Evolutionary conservation across 441 rosid species (phyloP).

Genomic region (Croton laevigatus): DNA sequence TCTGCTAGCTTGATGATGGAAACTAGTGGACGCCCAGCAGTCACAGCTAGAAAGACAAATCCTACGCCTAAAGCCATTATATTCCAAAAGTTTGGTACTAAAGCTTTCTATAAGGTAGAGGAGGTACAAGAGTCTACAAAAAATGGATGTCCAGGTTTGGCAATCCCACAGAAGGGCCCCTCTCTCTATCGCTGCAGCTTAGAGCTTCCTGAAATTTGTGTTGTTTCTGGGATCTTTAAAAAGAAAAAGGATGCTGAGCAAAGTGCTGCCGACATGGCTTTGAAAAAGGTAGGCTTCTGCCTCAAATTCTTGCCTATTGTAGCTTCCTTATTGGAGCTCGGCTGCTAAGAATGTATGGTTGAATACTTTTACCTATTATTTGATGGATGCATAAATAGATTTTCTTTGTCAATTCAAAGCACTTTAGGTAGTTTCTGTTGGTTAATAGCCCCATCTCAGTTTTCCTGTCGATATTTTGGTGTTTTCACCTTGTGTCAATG

Average conservation of each 20-base stretch:
- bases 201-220: constrained; percentile 71
- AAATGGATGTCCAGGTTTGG: constrained; percentile 80
- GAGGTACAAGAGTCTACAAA: constrained; percentile 61
- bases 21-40: constrained; percentile 24
- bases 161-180: constrained; percentile 72
- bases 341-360: background rate
- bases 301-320: constrained; percentile 5
- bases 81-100: constrained; percentile 62
- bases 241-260: constrained; percentile 96
- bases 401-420: background rate
- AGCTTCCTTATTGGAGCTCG: background rate
- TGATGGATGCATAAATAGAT: background rate
- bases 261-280: constrained; percentile 83
- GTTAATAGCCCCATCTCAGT: background rate
- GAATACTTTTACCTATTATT: background rate
- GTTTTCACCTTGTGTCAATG: background rate
- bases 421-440: background rate
- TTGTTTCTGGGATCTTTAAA: constrained; percentile 54
- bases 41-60: constrained; percentile 36
- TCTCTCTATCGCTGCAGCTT: constrained; percentile 70
- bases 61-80: constrained; percentile 77
- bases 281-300: constrained; percentile 50
- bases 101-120: constrained; percentile 64
- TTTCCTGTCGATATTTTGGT: background rate
- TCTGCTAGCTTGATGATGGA: constrained; percentile 16